phyloP scores from a whole-genome alignment of 1,284 basidiomycete species.

The Irpex rosettiformis region DNA sequence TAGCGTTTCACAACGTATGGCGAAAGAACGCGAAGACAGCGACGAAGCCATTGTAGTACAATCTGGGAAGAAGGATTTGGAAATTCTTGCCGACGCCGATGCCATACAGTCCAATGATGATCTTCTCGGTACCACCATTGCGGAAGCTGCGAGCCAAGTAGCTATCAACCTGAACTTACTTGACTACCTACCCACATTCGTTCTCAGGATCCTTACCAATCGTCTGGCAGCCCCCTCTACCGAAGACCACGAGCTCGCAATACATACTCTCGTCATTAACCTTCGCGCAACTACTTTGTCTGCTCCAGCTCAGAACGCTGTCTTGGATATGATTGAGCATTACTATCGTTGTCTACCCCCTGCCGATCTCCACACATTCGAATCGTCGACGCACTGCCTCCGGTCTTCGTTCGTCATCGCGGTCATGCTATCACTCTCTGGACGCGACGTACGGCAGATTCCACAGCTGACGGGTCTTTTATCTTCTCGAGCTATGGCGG shows the following conservation, averaged over 20 bases:
- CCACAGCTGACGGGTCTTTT: not conserved
- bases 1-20: not conserved
- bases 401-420: not conserved
- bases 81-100: slow-evolving; percentile 1
- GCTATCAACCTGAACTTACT: not conserved
- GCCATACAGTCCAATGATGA: slow-evolving; percentile 3
- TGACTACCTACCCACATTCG: not conserved
- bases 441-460: not conserved
- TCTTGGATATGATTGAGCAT: not conserved
- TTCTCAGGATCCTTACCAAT: not conserved
- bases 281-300: not conserved
- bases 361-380: not conserved
- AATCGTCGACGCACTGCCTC: not conserved
- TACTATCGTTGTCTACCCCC: not conserved
- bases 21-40: not conserved
- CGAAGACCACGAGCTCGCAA: not conserved
- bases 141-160: not conserved
- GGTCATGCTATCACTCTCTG: not conserved
- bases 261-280: not conserved
- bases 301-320: not conserved
- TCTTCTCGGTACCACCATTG: not conserved
- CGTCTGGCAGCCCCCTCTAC: not conserved
- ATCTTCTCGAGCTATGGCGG: not conserved
- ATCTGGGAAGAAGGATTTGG: not conserved
- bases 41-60: not conserved